These are phyloP conservation scores for Puccinia novopanici DNA, from an alignment of 1,284 basidiomycete species.

Conservation along the genomic window DNA sequence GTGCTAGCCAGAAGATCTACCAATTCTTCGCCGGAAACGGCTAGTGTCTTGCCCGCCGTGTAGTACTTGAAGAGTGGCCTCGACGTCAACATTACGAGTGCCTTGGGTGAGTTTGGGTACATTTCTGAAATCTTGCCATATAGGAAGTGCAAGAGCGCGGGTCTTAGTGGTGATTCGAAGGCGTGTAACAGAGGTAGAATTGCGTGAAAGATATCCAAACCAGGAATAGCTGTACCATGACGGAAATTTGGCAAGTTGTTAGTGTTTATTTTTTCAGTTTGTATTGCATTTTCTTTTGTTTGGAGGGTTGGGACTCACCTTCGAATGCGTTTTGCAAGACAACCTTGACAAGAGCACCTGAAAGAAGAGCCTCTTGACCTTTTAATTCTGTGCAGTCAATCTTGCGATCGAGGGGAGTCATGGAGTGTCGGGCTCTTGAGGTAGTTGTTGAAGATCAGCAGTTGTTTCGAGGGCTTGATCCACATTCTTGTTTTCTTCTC, in stretches of 20 bases:
- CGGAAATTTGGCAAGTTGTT: too few species aligned
- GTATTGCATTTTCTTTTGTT: neutral
- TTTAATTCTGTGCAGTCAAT: constrained; percentile 44
- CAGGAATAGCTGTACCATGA: constrained; percentile 26
- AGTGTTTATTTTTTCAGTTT: neutral
- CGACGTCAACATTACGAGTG: constrained; percentile 27
- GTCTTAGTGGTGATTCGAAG: constrained; percentile 29
- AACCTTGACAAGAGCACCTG: constrained; percentile 55
- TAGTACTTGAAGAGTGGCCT: constrained; percentile 27
- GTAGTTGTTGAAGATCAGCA: constrained; percentile 45
- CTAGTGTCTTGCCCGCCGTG: neutral
- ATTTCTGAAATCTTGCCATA: constrained; percentile 34
- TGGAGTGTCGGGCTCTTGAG: constrained; percentile 7
- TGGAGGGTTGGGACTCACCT: constrained; percentile 44
- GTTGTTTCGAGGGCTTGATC: constrained; percentile 51
- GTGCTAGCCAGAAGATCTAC: constrained; percentile 29
- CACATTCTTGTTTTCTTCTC: constrained; percentile 39
- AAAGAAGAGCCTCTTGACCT: constrained; percentile 56
- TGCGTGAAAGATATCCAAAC: constrained; percentile 17
- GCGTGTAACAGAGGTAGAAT: constrained; percentile 32
- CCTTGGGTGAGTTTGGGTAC: constrained; percentile 34
- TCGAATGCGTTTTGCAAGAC: constrained; percentile 55
- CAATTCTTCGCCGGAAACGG: constrained; percentile 25
- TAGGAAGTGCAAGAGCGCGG: constrained; percentile 34
- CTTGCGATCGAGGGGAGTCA: constrained; percentile 35